Evolutionary conservation across 768 basidiomycete genomes (phyloP).

Genomic region (Pleurotus tuber-regium): DNA sequence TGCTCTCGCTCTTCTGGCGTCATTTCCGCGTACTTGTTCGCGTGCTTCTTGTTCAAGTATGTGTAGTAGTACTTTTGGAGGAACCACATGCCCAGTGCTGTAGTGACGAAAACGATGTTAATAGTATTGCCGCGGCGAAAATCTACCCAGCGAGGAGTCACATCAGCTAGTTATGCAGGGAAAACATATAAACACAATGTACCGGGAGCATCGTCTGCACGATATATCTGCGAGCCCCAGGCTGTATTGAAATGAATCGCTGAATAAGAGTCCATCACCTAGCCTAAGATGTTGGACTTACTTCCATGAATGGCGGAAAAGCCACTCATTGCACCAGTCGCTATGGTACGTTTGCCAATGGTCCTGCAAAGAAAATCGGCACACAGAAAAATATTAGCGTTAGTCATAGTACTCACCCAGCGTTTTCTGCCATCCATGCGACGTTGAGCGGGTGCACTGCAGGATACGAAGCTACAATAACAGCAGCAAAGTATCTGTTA

Average conservation of each 20-base stretch:
- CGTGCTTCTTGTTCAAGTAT: conserved; percentile 9
- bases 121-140: conserved; percentile 17
- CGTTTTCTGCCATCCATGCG: conserved; percentile 11
- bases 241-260: too few relatives aligned
- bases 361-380: neutral
- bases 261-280: too few relatives aligned
- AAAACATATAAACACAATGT: neutral
- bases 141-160: neutral
- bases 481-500: conserved; percentile 8
- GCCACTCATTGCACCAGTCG: conserved; percentile 10
- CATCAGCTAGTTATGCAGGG: neutral
- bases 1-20: conserved; percentile 1
- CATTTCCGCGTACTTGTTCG: conserved; percentile 1
- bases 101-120: conserved; percentile 16
- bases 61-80: conserved; percentile 17
- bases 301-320: conserved; percentile 13
- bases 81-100: conserved; percentile 15
- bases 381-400: neutral
- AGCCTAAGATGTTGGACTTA: neutral
- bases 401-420: neutral
- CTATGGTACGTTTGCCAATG: conserved; percentile 10
- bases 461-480: conserved; percentile 9
- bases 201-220: conserved; percentile 13
- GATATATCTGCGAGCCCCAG: conserved; percentile 15
- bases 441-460: conserved; percentile 9